Percentiles rank a stretch among this genome's conserved stretches.
Evolutionary conservation across 768 basidiomycete species (phyloP).

Genomic region (Mycena filopes): DNA sequence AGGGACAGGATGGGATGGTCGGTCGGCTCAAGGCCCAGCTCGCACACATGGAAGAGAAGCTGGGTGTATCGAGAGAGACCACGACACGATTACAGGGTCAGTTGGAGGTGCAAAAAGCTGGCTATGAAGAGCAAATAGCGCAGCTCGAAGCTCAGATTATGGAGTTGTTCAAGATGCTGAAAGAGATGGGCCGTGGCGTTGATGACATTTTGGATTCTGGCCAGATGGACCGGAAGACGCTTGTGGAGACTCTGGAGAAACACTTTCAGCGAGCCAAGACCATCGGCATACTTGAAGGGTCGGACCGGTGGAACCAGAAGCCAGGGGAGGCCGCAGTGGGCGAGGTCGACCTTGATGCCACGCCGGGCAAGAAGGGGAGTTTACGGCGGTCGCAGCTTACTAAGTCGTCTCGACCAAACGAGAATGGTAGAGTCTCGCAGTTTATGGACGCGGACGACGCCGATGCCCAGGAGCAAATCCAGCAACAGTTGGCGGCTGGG

Average conservation of each 20-base stretch:
- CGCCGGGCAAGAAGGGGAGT: constrained; percentile 63
- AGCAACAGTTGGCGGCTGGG: constrained; percentile 83
- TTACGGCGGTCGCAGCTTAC: constrained; percentile 47
- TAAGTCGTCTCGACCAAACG: constrained; percentile 48
- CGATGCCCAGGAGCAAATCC: constrained; percentile 86
- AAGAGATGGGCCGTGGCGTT: constrained; percentile 81
- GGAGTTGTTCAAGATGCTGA: constrained; percentile 94
- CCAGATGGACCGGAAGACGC: constrained; percentile 79
- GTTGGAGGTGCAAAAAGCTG: constrained; percentile 77
- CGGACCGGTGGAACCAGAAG: constrained; percentile 46
- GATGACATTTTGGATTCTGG: constrained; percentile 76
- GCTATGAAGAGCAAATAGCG: constrained; percentile 86
- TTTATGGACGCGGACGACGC: constrained; percentile 93
- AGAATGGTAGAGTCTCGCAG: constrained; percentile 74
- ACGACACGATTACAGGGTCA: constrained; percentile 80
- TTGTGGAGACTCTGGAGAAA: constrained; percentile 84
- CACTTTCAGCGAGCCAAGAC: constrained; percentile 88
- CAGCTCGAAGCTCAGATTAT: constrained; percentile 93
- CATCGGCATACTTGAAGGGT: constrained; percentile 85
- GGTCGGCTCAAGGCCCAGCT: constrained; percentile 82
- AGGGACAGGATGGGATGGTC: constrained; percentile 85
- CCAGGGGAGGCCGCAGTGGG: constrained; percentile 54
- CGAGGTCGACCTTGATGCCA: constrained; percentile 65
- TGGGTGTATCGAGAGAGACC: constrained; percentile 82
- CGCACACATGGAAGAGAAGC: constrained; percentile 77